These are phyloP conservation scores for Trametes meyenii DNA, from an alignment of 768 basidiomycete species.

Conservation along the genomic window DNA sequence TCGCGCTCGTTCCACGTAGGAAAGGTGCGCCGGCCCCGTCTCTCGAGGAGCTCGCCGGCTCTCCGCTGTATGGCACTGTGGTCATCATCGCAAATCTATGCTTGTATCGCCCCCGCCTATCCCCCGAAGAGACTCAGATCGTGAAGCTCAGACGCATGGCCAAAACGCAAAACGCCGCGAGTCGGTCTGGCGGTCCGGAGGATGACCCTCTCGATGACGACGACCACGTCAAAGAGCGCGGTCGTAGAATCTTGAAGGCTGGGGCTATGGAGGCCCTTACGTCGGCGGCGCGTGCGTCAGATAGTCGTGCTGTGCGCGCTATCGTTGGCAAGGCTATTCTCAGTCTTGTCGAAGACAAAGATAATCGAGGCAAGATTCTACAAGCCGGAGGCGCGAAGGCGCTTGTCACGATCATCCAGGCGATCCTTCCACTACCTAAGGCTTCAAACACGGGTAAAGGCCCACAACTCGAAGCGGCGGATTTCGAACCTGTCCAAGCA, in stretches of 20 bases:
- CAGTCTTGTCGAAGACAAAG: constrained; percentile 74
- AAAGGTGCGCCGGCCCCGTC: constrained; percentile 36
- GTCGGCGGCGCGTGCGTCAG: constrained; percentile 53
- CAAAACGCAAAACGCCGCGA: constrained; percentile 35
- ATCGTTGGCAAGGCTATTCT: constrained; percentile 65
- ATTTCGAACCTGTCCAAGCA: constrained; percentile 78
- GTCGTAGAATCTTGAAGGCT: constrained; percentile 56
- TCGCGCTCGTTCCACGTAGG: constrained; percentile 56
- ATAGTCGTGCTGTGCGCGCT: constrained; percentile 65
- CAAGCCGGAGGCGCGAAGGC: constrained; percentile 80
- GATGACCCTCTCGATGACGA: constrained; percentile 58
- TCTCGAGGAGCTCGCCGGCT: constrained; percentile 41
- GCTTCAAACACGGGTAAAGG: constrained; percentile 29
- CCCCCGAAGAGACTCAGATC: constrained; percentile 82
- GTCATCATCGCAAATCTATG: constrained; percentile 77
- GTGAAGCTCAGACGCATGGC: constrained; percentile 81
- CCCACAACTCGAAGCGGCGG: constrained; percentile 42
- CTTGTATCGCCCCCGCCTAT: constrained; percentile 67
- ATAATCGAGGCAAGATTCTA: constrained; percentile 74
- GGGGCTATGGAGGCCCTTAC: constrained; percentile 69
- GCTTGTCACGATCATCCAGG: constrained; percentile 58
- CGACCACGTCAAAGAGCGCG: constrained; percentile 62
- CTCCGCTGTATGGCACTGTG: constrained; percentile 77
- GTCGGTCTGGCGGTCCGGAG: constrained; percentile 12
- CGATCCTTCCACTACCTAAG: constrained; percentile 40